phyloP scores from a whole-genome alignment of 2,329 filamentous ascomycete genomes.

The Exserohilum turcica region DNA sequence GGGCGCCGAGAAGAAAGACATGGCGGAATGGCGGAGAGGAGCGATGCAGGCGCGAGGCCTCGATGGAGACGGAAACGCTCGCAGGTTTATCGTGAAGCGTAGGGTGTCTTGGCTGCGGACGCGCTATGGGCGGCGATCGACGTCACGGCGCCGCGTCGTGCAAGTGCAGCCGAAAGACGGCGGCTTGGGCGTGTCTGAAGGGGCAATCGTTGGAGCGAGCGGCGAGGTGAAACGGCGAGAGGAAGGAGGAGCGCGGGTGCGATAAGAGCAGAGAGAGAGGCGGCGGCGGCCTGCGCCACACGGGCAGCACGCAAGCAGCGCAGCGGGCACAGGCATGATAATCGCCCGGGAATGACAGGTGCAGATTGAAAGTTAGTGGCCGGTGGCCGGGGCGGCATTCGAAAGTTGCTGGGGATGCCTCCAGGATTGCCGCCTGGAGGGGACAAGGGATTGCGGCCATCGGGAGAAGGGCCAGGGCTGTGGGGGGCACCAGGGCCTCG shows the following conservation, averaged over 20 bases:
- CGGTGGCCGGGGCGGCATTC: slow-evolving; percentile 50
- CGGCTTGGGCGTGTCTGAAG: neutral
- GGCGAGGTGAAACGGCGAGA: too few relatives aligned
- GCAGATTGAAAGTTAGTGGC: slow-evolving; percentile 54
- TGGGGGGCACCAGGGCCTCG: slow-evolving; percentile 30
- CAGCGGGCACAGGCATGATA: too few relatives aligned
- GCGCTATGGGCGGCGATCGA: slow-evolving; percentile 12
- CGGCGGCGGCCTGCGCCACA: too few relatives aligned
- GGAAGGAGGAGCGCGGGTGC: too few relatives aligned
- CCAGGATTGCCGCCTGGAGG: slow-evolving; percentile 38
- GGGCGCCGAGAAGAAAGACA: slow-evolving; percentile 40
- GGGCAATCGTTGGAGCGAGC: neutral
- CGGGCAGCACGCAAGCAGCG: too few relatives aligned
- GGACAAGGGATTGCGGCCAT: slow-evolving; percentile 29
- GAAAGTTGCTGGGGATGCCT: slow-evolving; percentile 52
- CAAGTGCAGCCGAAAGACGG: neutral
- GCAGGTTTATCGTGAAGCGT: slow-evolving; percentile 28
- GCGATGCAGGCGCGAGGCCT: slow-evolving; percentile 11
- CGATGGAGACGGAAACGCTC: slow-evolving; percentile 17
- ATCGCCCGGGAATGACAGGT: slow-evolving; percentile 55
- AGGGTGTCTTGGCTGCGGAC: slow-evolving; percentile 17
- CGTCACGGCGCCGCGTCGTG: slow-evolving; percentile 16
- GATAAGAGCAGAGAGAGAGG: neutral
- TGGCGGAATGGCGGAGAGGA: slow-evolving; percentile 18
- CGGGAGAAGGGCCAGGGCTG: slow-evolving; percentile 31